Evolutionary conservation across 805 yeast species (phyloP).

Genomic region (Sugiyamaella marilandica): DNA sequence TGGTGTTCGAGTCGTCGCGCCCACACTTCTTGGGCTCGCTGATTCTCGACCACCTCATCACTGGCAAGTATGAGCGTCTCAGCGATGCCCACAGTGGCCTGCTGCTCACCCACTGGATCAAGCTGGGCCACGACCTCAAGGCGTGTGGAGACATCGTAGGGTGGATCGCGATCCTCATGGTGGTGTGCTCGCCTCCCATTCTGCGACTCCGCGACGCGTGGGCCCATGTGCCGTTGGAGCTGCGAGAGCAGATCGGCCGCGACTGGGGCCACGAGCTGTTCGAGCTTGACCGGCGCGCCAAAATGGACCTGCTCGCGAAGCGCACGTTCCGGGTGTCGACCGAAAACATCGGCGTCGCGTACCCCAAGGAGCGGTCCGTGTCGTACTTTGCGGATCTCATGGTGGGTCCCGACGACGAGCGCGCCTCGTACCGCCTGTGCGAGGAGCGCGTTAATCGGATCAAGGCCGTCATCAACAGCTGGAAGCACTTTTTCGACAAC

Average conservation of each 20-base stretch:
- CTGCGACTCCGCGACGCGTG: conserved; percentile 70
- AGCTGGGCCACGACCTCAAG: conserved; percentile 72
- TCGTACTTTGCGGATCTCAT: conserved; percentile 89
- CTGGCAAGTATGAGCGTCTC: conserved; percentile 31
- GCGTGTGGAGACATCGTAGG: conserved; percentile 86
- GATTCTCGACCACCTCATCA: conserved; percentile 62
- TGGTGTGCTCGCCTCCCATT: conserved; percentile 76
- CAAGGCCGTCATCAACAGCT: conserved; percentile 67
- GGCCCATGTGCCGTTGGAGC: conserved; percentile 60
- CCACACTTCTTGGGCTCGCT: conserved; percentile 76
- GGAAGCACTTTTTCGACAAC: conserved; percentile 66
- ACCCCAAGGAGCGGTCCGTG: conserved; percentile 70
- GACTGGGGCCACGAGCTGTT: conserved; percentile 94
- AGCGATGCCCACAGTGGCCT: conserved; percentile 45
- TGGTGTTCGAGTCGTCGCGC: conserved; percentile 66
- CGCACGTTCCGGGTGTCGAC: conserved; percentile 41
- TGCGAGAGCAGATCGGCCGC: conserved; percentile 56
- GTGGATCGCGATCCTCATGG: conserved; percentile 86
- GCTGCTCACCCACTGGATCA: conserved; percentile 76
- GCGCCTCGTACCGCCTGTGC: conserved; percentile 47
- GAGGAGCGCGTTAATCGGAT: conserved; percentile 64
- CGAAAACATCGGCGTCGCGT: conserved; percentile 74
- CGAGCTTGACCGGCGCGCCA: conserved; percentile 74
- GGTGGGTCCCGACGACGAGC: conserved; percentile 32
- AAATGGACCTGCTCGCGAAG: conserved; percentile 52